Conservation (phyloP, 495 filamentous ascomycete genomes). For the Xylaria bambusicola region DNA sequence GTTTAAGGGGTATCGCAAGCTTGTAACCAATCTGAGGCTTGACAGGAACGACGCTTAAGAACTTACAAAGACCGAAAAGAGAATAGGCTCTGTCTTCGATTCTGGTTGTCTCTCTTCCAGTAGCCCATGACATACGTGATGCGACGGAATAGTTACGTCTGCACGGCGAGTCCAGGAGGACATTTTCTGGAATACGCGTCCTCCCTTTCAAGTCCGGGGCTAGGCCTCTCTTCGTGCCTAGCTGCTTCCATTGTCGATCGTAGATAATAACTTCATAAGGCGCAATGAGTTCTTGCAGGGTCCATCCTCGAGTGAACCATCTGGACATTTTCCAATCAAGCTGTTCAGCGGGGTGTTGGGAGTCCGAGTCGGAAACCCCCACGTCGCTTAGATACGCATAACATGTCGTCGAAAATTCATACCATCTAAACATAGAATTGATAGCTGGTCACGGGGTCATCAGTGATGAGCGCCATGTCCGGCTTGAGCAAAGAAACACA, state of each 20-base stretch:
- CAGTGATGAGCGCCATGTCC: conserved; percentile 24
- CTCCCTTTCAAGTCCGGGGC: conserved; percentile 7
- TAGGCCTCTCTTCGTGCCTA: conserved; percentile 24
- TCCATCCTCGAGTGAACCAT: conserved; percentile 13
- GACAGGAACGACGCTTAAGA: not conserved
- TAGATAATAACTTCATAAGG: conserved; percentile 29
- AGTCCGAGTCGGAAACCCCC: not conserved
- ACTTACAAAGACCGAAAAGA: conserved; percentile 6
- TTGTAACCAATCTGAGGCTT: no score
- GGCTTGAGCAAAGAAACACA: not conserved
- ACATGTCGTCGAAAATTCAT: conserved; percentile 25
- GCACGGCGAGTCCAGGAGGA: not conserved
- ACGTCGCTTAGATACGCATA: conserved; percentile 29
- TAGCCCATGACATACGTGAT: conserved; percentile 18
- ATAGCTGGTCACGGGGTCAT: not conserved
- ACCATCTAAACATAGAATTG: conserved; percentile 19
- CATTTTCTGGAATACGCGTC: conserved; percentile 25
- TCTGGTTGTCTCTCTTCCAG: conserved; percentile 12
- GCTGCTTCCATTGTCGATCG: conserved; percentile 23
- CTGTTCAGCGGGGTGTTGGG: not conserved
- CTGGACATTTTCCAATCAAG: conserved; percentile 1
- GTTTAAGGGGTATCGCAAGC: no score
- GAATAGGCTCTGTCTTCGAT: conserved; percentile 19
- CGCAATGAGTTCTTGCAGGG: conserved; percentile 30
- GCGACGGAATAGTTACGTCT: conserved; percentile 6